Base-by-base conservation (phyloP, 176 grass and related monocot genomes). In the Avena insularis region DNA sequence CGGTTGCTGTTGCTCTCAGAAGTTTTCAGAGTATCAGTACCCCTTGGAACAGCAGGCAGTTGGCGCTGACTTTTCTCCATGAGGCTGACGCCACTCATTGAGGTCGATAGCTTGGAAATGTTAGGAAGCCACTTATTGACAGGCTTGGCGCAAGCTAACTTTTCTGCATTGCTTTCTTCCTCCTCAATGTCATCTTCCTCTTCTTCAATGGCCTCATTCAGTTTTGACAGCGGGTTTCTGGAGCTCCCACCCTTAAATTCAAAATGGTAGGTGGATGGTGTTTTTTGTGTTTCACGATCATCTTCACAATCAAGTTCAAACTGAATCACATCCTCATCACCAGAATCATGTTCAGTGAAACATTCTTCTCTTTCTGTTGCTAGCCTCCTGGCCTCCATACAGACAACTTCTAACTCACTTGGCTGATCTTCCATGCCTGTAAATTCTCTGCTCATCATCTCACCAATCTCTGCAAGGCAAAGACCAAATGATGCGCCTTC, bases 371-470 rank as follows among this genome's bases (percentile, higher is more conserved):
- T 76, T 87, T 97, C 92, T 78, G 70, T 73, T 78, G 90, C 90
- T 48, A 92, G 77, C 79, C 77, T 94, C 85, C 89, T 93, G 56
- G 91, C 95, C 80, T 95, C 91, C 77, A 97, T 90, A 86, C 95
- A 97, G 55, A 97, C 77, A 89, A 91, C 57, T 87, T 97, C 95
- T 35, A 97, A 75, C 66, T 97, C 91, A 59, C 95, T 97, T 74
- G 95, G 95, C 35, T 95, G 92, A 62, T 97, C 95, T 58, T 95
- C 91, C 65, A 75, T 79, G 8, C 91, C 71, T 3, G 75, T 90
- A 70, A 93, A 97, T 69, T 95, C 87, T 75, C 95, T 91, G 84
- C 91, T 95, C 95, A 97, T 95, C 95, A 95, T 97, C 82, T 92
- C 93, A 14, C 95, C 95, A 64, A 97, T 97, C 71, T 97, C 92